phyloP scores from a whole-genome alignment of 345 rosid species.

The Punica granatum region DNA sequence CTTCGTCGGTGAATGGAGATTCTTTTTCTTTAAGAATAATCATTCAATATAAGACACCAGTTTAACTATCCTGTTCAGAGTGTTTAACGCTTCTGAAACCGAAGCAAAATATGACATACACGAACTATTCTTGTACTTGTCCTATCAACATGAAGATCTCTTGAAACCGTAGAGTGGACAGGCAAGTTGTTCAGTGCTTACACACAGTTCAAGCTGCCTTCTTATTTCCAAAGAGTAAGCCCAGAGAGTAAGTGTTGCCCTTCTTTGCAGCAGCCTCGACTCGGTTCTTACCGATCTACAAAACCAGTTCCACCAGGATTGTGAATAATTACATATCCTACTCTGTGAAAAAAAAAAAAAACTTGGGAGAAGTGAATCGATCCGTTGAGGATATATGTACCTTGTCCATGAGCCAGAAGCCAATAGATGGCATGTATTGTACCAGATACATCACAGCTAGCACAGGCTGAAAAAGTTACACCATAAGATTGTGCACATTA shows the following conservation, averaged over 20 bases:
- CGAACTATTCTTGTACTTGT: background rate
- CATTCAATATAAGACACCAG: too few species aligned
- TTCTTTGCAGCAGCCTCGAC: slow-evolving; percentile 69
- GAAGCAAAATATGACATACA: background rate
- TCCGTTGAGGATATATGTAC: slow-evolving; percentile 23
- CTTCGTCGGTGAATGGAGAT: background rate
- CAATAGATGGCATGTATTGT: slow-evolving; percentile 79
- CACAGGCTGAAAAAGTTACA: slow-evolving; percentile 62
- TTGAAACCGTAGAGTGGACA: background rate
- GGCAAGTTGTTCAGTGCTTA: background rate
- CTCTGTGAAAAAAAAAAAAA: background rate
- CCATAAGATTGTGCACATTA: background rate
- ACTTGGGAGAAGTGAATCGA: background rate
- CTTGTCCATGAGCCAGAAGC: slow-evolving; percentile 97
- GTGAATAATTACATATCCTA: background rate
- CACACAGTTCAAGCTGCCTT: slow-evolving; percentile 36
- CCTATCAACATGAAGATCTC: background rate
- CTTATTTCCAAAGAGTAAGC: slow-evolving; percentile 58
- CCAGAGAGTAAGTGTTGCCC: slow-evolving; percentile 67
- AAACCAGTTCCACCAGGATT: background rate
- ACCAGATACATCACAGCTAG: slow-evolving; percentile 81
- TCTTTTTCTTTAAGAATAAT: background rate
- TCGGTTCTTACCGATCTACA: slow-evolving; percentile 69
- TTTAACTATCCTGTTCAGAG: background rate
- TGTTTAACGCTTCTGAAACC: background rate